Evolutionary conservation across 352 stramenopile genomes (phyloP).

Genomic region (Globisporangium uncinulatum): DNA sequence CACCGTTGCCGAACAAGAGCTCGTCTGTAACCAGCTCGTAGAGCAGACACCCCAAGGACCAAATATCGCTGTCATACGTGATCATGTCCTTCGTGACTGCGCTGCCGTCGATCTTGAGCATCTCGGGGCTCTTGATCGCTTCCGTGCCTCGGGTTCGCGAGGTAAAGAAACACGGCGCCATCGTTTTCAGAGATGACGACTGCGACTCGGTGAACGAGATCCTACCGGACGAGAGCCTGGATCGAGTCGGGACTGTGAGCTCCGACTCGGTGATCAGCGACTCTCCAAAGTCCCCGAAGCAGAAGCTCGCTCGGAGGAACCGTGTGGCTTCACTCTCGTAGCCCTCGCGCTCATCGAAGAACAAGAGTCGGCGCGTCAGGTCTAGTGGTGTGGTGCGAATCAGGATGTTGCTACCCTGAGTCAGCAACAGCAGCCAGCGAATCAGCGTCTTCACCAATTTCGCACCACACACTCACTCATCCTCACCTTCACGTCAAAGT

Average conservation of each 20-base stretch:
- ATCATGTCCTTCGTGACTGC: constrained; percentile 20
- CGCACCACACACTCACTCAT: neutral
- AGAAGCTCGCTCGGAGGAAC: constrained; percentile 26
- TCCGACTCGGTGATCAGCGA: constrained; percentile 27
- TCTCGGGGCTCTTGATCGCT: constrained; percentile 75
- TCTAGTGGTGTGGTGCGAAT: constrained; percentile 25
- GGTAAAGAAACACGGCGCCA: constrained; percentile 13
- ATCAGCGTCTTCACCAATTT: neutral
- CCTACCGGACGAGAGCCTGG: too few species aligned
- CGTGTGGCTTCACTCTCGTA: constrained; percentile 5
- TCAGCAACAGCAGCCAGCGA: neutral
- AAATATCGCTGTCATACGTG: constrained; percentile 52
- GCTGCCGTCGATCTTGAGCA: constrained; percentile 42
- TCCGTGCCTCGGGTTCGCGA: constrained; percentile 61
- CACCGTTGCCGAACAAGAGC: constrained; percentile 60
- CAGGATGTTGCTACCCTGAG: constrained; percentile 62
- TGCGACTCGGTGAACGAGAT: constrained; percentile 7
- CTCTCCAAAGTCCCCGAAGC: constrained; percentile 72
- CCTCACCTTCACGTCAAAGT: constrained; percentile 69
- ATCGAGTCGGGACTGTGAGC: constrained; percentile 8
- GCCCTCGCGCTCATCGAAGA: constrained; percentile 17
- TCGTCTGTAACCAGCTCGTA: constrained; percentile 67
- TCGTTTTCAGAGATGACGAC: neutral
- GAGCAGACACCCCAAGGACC: constrained; percentile 65
- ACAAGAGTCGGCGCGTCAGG: constrained; percentile 30